Evolutionary conservation across 2,329 filamentous ascomycete genomes (phyloP).

Genomic region (Apiospora kogelbergensis): DNA sequence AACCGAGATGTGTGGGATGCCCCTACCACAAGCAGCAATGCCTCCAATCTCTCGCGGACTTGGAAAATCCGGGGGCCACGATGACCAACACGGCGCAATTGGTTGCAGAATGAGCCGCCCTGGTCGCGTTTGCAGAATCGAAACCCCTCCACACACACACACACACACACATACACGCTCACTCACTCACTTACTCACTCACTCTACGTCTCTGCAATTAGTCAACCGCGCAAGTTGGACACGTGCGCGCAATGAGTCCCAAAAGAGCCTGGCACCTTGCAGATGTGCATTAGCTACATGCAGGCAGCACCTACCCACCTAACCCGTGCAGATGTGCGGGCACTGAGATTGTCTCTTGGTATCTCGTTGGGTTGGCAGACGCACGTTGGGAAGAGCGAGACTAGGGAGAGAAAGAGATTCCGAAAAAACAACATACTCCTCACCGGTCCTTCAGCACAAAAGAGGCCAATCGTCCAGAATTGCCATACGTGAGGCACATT

Average conservation of each 20-base stretch:
- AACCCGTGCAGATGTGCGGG: neutral
- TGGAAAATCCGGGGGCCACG: neutral
- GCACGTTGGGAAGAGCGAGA: neutral
- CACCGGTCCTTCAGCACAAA: slow-evolving; percentile 4
- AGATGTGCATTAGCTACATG: neutral
- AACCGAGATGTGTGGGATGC: neutral
- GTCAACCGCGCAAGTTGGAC: neutral
- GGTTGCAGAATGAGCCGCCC: neutral
- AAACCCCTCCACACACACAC: neutral
- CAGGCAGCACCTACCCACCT: neutral
- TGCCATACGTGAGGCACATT: slow-evolving; percentile 4
- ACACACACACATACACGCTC: too few relatives aligned
- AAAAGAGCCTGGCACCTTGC: neutral
- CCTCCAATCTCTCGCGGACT: neutral
- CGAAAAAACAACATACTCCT: neutral
- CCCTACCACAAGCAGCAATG: neutral
- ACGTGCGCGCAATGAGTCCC: neutral
- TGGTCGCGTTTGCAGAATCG: neutral
- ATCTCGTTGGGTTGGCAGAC: neutral
- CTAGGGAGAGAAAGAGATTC: neutral
- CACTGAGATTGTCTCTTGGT: neutral
- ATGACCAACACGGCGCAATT: neutral
- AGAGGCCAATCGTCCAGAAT: neutral
- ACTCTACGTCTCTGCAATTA: neutral
- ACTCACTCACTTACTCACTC: neutral